These are phyloP conservation scores for Neurospora sp. DNA, from an alignment of 495 filamentous ascomycete genomes.

Conservation along the genomic window DNA sequence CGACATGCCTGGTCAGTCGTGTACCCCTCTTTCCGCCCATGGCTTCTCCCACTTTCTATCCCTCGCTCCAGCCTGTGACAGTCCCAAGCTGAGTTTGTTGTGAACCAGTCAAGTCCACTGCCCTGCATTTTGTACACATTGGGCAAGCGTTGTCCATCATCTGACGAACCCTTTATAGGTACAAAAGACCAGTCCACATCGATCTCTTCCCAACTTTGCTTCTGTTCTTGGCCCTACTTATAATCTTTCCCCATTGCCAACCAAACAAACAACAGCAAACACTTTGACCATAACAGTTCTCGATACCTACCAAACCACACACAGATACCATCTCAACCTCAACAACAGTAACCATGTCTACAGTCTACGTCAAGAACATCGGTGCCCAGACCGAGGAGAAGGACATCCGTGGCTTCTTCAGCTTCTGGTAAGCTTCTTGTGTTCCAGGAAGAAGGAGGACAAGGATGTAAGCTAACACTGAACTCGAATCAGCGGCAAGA, in stretches of 20 bases:
- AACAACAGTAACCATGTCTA: conserved; percentile 17
- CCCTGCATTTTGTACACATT: neutral
- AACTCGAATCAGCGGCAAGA: conserved; percentile 63
- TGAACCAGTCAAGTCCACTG: neutral
- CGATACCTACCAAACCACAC: conserved; percentile 8
- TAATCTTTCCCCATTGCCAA: neutral
- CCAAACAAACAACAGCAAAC: neutral
- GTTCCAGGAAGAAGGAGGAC: neutral
- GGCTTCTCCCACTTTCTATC: neutral
- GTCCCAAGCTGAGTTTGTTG: neutral
- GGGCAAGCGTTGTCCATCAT: neutral
- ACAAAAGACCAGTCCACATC: neutral
- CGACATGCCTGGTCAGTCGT: conserved; percentile 15
- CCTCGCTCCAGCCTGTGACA: conserved; percentile 1
- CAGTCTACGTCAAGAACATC: conserved; percentile 68
- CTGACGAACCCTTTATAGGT: neutral
- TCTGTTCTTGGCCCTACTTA: neutral
- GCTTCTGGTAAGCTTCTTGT: conserved; percentile 68
- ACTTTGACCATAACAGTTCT: neutral
- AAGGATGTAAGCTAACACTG: neutral
- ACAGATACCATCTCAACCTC: conserved; percentile 1
- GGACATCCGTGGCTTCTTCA: conserved; percentile 94
- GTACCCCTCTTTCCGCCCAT: conserved; percentile 4
- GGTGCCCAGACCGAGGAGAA: conserved; percentile 68
- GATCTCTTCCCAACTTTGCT: neutral